Evolutionary conservation across 495 filamentous ascomycete genomes (phyloP).

Genomic region (Trichoderma orchidacearum): DNA sequence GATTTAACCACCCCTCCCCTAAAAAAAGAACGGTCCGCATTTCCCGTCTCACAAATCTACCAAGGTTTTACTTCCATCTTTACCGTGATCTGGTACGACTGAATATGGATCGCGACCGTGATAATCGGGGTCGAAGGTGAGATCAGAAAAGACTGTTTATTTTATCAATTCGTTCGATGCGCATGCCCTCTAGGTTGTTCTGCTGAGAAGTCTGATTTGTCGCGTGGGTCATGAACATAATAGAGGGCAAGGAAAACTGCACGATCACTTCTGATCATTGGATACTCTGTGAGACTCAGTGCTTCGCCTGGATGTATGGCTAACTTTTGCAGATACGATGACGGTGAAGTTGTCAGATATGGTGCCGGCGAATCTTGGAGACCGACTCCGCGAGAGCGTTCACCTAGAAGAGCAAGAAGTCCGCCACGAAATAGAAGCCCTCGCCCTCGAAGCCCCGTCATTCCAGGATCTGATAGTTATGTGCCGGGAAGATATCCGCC

Average conservation of each 20-base stretch:
- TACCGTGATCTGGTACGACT: not conserved
- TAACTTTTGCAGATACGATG: conserved; percentile 26
- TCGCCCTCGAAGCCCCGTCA: not conserved
- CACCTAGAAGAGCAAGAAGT: conserved; percentile 13
- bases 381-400: conserved; percentile 23
- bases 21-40: too few species aligned
- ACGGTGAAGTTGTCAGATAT: conserved; percentile 40
- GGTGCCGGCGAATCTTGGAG: conserved; percentile 44
- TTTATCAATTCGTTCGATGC: not conserved
- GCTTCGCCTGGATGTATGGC: not conserved
- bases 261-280: not conserved
- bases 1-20: too few species aligned
- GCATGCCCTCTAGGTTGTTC: too few species aligned
- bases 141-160: not conserved
- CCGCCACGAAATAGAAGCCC: not conserved
- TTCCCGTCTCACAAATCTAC: not conserved
- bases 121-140: not conserved
- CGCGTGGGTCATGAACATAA: not conserved
- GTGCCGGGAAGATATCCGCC: conserved; percentile 2
- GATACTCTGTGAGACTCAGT: not conserved
- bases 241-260: not conserved
- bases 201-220: too few species aligned
- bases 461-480: conserved; percentile 1
- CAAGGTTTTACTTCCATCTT: not conserved
- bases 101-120: not conserved